phyloP scores from a whole-genome alignment of 768 basidiomycete genomes.

The Stropharia rugosoannulata region DNA sequence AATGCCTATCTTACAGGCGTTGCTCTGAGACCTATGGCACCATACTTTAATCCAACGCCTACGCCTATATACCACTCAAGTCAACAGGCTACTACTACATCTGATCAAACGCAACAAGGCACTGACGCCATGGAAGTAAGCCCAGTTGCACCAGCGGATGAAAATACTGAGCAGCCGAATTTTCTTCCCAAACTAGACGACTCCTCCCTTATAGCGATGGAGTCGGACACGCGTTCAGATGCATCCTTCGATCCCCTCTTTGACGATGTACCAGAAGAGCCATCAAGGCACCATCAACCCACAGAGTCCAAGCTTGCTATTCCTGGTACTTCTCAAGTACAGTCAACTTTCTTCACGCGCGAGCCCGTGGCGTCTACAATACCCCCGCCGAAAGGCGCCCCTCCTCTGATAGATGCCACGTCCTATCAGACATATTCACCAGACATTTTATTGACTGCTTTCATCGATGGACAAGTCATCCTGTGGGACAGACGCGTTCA shows the following conservation, averaged over 20 bases:
- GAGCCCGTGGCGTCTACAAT: slow-evolving; percentile 28
- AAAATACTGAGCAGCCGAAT: background rate
- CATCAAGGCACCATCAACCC: slow-evolving; percentile 4
- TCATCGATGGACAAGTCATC: slow-evolving; percentile 89
- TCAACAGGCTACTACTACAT: slow-evolving; percentile 9
- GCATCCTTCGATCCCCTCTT: slow-evolving; percentile 88
- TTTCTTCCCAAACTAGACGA: slow-evolving; percentile 3
- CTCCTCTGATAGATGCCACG: slow-evolving; percentile 64
- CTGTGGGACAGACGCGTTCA: slow-evolving; percentile 86
- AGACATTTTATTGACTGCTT: slow-evolving; percentile 85
- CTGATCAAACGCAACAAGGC: background rate
- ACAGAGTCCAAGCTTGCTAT: slow-evolving; percentile 22
- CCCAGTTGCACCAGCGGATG: background rate
- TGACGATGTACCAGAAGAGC: slow-evolving; percentile 56
- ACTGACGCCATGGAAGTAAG: slow-evolving; percentile 13
- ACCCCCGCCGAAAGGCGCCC: slow-evolving; percentile 71
- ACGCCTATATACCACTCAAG: slow-evolving; percentile 11
- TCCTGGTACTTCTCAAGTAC: slow-evolving; percentile 18
- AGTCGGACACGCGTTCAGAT: slow-evolving; percentile 72
- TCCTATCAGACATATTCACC: slow-evolving; percentile 68
- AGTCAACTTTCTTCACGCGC: slow-evolving; percentile 8
- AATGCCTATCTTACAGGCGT: slow-evolving; percentile 83
- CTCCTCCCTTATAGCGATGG: slow-evolving; percentile 18
- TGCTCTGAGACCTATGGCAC: slow-evolving; percentile 65
- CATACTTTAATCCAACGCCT: slow-evolving; percentile 31